Percentiles rank a stretch among this genome's conserved stretches.
Conservation (phyloP, 306 rosid species). For the Glycine latifolia region DNA sequence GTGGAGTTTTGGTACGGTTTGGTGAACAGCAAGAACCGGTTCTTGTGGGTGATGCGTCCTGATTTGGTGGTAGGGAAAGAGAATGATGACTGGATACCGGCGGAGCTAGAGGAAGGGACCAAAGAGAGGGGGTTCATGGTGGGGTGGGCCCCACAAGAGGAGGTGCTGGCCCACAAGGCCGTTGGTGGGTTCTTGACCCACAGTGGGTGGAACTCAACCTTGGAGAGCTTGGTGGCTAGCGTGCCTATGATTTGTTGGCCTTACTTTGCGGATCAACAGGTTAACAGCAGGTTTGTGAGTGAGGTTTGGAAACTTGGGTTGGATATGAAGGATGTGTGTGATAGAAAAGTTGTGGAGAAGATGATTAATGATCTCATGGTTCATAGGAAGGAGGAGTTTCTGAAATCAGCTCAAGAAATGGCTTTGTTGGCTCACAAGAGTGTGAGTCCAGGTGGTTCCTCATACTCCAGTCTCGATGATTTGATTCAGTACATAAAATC, state of each 20-base stretch:
- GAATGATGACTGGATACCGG: background rate
- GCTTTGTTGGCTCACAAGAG: slow-evolving; percentile 33
- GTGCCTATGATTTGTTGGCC: slow-evolving; percentile 59
- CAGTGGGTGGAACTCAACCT: slow-evolving; percentile 54
- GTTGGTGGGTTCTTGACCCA: slow-evolving; percentile 65
- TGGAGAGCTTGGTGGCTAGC: slow-evolving; percentile 49
- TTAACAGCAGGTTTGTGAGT: slow-evolving; percentile 56
- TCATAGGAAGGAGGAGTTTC: slow-evolving; percentile 37
- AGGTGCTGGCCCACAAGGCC: slow-evolving; percentile 57
- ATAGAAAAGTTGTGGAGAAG: slow-evolving; percentile 46
- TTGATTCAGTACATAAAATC: slow-evolving; percentile 37
- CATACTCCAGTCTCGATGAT: background rate
- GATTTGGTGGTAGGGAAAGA: slow-evolving; percentile 4
- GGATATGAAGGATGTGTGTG: slow-evolving; percentile 56
- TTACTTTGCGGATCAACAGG: slow-evolving; percentile 47
- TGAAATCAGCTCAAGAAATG: slow-evolving; percentile 7
- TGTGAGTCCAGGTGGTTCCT: slow-evolving; percentile 44
- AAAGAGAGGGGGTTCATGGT: slow-evolving; percentile 54
- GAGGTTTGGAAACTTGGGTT: slow-evolving; percentile 54
- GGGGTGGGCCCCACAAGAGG: slow-evolving; percentile 68
- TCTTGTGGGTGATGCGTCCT: slow-evolving; percentile 64
- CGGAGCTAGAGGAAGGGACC: slow-evolving; percentile 47
- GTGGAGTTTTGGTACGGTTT: slow-evolving; percentile 71
- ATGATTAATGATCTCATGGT: slow-evolving; percentile 50
- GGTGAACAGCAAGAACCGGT: slow-evolving; percentile 54